phyloP scores from a whole-genome alignment of 116 monocot species.

The Iris pallida region DNA sequence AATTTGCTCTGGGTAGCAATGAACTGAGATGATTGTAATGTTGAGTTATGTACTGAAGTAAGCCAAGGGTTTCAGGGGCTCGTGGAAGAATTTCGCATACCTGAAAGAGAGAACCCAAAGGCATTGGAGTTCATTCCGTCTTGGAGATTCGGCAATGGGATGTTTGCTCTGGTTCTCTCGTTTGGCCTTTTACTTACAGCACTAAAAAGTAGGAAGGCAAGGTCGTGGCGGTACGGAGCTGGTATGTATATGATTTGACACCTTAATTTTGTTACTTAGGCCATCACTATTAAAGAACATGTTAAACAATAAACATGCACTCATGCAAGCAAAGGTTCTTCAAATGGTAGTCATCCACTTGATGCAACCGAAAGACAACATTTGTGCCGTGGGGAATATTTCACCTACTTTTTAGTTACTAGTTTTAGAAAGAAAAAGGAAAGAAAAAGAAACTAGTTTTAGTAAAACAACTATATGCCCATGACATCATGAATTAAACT shows the following conservation, averaged over 20 bases:
- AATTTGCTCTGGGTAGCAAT: no score
- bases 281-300: not conserved
- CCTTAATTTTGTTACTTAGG: not conserved
- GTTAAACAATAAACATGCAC: no score
- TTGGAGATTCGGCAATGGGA: conserved; percentile 82
- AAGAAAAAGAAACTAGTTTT: no score
- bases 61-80: conserved; percentile 34
- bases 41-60: not conserved
- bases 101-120: conserved; percentile 49
- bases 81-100: conserved; percentile 70
- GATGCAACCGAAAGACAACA: no score
- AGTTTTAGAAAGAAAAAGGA: no score
- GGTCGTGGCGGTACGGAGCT: conserved; percentile 74
- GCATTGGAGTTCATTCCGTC: conserved; percentile 36
- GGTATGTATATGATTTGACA: conserved; percentile 23
- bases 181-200: conserved; percentile 80
- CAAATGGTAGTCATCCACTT: no score
- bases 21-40: no score
- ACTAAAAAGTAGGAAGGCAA: conserved; percentile 61
- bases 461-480: no score
- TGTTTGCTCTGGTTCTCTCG: conserved; percentile 86
- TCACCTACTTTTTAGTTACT: no score
- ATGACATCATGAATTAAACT: no score
- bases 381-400: no score
- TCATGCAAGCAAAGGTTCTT: no score